Evolutionary conservation across 352 stramenopile genomes (phyloP), one percentile per base, ranked within the genome.

Genomic region (Globisporangium rhizosaccharum): DNA sequence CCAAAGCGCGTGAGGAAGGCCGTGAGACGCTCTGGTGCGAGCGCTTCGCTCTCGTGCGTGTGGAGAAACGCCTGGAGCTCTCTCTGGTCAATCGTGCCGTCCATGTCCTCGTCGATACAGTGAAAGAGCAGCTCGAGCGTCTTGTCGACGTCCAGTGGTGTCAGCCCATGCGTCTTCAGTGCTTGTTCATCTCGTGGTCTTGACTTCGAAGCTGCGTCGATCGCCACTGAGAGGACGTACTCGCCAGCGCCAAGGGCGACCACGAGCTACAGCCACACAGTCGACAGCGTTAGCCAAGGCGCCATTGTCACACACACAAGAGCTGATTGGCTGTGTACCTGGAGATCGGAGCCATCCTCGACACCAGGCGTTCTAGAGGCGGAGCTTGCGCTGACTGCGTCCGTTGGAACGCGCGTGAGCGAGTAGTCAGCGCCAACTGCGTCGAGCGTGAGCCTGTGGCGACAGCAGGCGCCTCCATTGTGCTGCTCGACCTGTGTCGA

Each of bases 61-160:
- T 67, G 53, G 17, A 79, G 39, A 53, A 85, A 77, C 8, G 51
- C 37, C 2, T 28, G 11, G 7, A 85, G 57, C 36, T 86, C 67
- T 1, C 36, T 37, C 0, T 46, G 39, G 1, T 64, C 66, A 48
- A 85, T 44, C 18, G 50, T 28, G 12, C 68, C 70, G 36, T 84
- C 60, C 62, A 75, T 70, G 36, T 83, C 63, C 11, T 62, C 54
- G 23, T 88, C 79, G 20, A 88, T 61, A 47, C 68, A 76, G 15
- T 73, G 56, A 25, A 87, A 84, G 33, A 74, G 50, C 17, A 85
- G 62, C 46, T 67, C 51, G 26, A 85, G 26, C 28, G 82, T 85
- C 17, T 47, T 45, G 3, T 80, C 56, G 5, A 68, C 25, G 1
- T 57, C 60, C 20, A 47, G 17, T 28, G 42, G 28, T 20, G 59